Base-by-base conservation (phyloP, 352 stramenopile species). In the Pythium guiyangense region DNA sequence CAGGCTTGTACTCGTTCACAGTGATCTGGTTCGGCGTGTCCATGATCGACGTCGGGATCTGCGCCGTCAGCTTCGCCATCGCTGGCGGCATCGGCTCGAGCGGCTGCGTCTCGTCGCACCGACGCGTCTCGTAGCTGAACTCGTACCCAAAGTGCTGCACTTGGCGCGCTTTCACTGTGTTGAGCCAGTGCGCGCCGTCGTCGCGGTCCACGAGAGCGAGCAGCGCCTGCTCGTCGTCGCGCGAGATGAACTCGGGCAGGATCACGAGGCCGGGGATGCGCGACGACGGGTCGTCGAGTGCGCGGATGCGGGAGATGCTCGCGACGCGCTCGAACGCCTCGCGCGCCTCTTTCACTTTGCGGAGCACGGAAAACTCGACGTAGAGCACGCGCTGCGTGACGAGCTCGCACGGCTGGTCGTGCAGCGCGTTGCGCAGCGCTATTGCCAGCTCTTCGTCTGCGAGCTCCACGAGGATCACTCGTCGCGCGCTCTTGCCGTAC, bases 61-160 rank as follows among this genome's bases (percentile, higher is more conserved):
- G 67, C 27, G 84, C 59, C 5, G 86, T 68, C 9, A 93, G 67
- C 10, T 63, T 54, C 51, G 62, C 51, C 27, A 90, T 29, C 2
- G 74, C 60, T 25, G 67, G 22, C 0, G 78, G 79, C 62, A 92
- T 82, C 8, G 60, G 59, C 26, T 77, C 73, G 6, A 91, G 61
- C 6, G 76, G 77, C 52, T 75, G 29, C 5, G 64, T 53, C 35
- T 68, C 66, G 57, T 92, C 78, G 53, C 81, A 92, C 1, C 73
- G 64, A 0, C 82, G 74, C 35, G 83, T 92, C 34, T 90, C 79
- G 63, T 96, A 96, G 64, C 90, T 88, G 60, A 96, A 96, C 61
- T 82, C 81, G 60, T 81, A 94, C 22, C 87, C 84, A 66, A 88
- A 96, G 64, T 96, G 88, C 70, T 94, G 83, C 57, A 96, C 88